These are phyloP conservation scores for Cutaneotrichosporon cutaneum DNA, from an alignment of 1,284 basidiomycete species.

Conservation along the genomic window DNA sequence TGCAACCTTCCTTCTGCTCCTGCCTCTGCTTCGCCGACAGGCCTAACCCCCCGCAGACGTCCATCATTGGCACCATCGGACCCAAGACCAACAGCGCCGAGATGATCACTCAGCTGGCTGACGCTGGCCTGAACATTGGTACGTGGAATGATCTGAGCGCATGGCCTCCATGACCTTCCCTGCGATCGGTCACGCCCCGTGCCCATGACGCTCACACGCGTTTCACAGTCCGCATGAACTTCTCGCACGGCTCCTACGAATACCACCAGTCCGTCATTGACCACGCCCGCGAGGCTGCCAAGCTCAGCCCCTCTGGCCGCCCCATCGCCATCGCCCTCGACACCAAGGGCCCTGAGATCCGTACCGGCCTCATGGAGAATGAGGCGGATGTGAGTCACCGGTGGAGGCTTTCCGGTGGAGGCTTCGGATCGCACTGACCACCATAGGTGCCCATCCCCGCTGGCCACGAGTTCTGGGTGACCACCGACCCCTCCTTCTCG, in stretches of 20 bases:
- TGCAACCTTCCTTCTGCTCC: slow-evolving; percentile 10
- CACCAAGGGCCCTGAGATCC: slow-evolving; percentile 99
- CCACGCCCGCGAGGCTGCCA: slow-evolving; percentile 83
- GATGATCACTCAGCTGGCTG: slow-evolving; percentile 74
- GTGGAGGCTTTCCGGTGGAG: not conserved
- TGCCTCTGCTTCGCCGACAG: not conserved
- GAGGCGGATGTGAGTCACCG: slow-evolving; percentile 70
- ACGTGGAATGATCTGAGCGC: slow-evolving; percentile 45
- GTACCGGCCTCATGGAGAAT: slow-evolving; percentile 90
- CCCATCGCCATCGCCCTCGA: slow-evolving; percentile 97
- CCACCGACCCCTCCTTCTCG: slow-evolving; percentile 78
- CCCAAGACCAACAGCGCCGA: slow-evolving; percentile 89
- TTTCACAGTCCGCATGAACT: slow-evolving; percentile 89
- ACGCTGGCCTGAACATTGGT: slow-evolving; percentile 95
- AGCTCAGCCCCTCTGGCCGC: slow-evolving; percentile 68
- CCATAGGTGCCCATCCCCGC: slow-evolving; percentile 73
- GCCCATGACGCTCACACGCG: slow-evolving; percentile 1
- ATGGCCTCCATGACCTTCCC: not conserved
- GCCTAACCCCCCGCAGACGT: slow-evolving; percentile 62
- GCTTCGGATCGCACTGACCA: not conserved
- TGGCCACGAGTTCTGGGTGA: slow-evolving; percentile 92
- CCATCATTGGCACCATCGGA: slow-evolving; percentile 96
- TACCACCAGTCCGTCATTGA: slow-evolving; percentile 98
- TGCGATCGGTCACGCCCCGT: not conserved
- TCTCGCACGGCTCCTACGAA: slow-evolving; percentile 93